A percentile compares a stretch with the other conserved stretches of the same genome.
Evolutionary conservation across 352 stramenopile species (phyloP).

Genomic region (Globisporangium recalcitrans): DNA sequence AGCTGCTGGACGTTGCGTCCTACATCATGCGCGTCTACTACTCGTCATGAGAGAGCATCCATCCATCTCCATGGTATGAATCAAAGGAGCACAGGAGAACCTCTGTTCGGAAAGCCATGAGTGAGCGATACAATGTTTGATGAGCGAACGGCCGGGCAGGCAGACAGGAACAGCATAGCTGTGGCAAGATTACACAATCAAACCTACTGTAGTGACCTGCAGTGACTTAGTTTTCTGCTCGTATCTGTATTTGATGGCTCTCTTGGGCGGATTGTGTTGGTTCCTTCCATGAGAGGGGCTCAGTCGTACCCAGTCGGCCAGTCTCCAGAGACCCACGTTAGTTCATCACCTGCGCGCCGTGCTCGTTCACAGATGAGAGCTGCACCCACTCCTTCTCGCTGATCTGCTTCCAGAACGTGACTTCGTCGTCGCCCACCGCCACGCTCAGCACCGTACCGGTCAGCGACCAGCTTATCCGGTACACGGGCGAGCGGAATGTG

Average conservation of each 20-base stretch:
- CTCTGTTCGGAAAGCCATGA: not conserved
- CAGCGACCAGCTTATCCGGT: constrained; percentile 80
- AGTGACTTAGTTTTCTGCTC: not conserved
- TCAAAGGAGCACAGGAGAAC: not conserved
- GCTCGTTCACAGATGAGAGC: constrained; percentile 69
- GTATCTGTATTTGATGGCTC: not conserved
- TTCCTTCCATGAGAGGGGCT: not conserved
- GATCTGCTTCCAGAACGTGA: constrained; percentile 76
- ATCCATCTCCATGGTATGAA: not conserved
- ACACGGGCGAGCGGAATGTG: constrained; percentile 66
- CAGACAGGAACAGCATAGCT: not conserved
- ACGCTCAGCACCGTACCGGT: constrained; percentile 25
- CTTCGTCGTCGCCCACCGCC: constrained; percentile 21
- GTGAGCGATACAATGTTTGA: not conserved
- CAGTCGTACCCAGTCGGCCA: not conserved
- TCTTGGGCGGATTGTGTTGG: not conserved
- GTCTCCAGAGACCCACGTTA: not conserved
- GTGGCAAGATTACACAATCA: not conserved
- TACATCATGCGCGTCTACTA: constrained; percentile 81
- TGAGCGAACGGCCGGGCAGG: not conserved
- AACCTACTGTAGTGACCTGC: not conserved
- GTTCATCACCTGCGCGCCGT: constrained; percentile 35
- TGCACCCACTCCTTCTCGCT: constrained; percentile 60
- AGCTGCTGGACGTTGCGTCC: constrained; percentile 93
- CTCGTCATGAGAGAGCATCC: constrained; percentile 15